phyloP scores from a whole-genome alignment of 208 protist genomes.

The Trypanosoma rangeli region DNA sequence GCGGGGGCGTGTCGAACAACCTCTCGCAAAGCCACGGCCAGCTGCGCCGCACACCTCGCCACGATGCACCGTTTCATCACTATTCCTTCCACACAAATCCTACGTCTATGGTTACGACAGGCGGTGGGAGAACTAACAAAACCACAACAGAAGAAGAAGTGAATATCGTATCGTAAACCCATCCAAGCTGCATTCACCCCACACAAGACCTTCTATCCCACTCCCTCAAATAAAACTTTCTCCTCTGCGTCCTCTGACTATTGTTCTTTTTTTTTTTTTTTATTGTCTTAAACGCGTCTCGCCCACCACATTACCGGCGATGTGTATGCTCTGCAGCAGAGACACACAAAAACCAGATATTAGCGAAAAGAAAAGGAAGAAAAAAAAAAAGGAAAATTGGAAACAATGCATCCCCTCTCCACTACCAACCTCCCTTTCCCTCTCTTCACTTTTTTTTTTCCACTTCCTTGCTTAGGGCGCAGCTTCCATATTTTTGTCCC shows the following conservation, averaged over 20 bases:
- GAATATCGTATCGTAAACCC: neutral
- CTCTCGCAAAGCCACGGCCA: constrained; percentile 16
- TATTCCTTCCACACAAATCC: neutral
- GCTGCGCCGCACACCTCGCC: neutral
- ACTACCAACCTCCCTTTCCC: neutral
- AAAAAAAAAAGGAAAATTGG: constrained; percentile 3
- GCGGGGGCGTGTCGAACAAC: constrained; percentile 18
- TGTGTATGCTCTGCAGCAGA: neutral
- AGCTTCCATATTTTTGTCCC: neutral
- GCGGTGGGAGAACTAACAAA: neutral
- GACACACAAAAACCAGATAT: neutral
- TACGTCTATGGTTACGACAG: neutral
- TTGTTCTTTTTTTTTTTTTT: neutral
- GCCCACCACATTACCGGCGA: neutral
- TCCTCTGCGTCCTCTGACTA: neutral
- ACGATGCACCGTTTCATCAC: constrained; percentile 17
- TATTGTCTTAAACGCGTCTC: constrained; percentile 7
- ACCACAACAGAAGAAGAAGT: neutral
- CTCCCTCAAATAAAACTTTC: neutral
- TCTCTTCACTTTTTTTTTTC: neutral
- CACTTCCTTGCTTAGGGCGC: neutral
- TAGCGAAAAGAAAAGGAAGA: neutral
- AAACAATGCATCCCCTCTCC: neutral
- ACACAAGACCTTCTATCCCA: neutral
- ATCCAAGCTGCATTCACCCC: neutral